Conservation (phyloP, 345 rosid species). For the Lepidium aucheri region DNA sequence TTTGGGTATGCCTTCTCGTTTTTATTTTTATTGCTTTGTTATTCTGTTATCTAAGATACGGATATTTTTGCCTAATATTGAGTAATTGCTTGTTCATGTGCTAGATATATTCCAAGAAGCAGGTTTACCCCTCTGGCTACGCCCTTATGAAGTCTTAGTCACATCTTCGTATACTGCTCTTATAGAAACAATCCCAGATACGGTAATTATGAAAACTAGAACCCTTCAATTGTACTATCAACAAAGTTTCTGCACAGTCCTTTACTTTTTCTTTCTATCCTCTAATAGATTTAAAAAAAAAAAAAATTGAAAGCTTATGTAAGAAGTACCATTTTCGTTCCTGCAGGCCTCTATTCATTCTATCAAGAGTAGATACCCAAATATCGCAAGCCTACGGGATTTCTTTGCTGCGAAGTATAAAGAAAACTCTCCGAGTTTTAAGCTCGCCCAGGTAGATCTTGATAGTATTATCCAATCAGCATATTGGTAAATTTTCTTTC, state of each 20-base stretch:
- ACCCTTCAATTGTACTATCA: background rate
- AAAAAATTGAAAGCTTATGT: constrained; percentile 4
- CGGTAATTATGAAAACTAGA: constrained; percentile 40
- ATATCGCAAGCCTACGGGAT: constrained; percentile 73
- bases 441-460: constrained; percentile 73
- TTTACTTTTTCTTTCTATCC: background rate
- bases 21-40: background rate
- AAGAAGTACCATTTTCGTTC: background rate
- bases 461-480: background rate
- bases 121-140: constrained; percentile 98
- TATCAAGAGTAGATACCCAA: constrained; percentile 89
- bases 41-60: background rate
- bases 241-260: background rate
- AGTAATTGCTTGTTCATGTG: constrained; percentile 11
- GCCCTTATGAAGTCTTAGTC: constrained; percentile 91
- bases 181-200: constrained; percentile 96
- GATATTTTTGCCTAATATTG: background rate
- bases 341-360: constrained; percentile 96
- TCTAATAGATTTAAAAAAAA: background rate
- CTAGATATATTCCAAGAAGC: constrained; percentile 99
- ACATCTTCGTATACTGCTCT: constrained; percentile 99
- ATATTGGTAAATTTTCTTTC: constrained; percentile 1
- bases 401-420: constrained; percentile 87
- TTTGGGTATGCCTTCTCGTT: background rate
- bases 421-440: constrained; percentile 81